Evolutionary conservation across 2,329 filamentous ascomycete species (phyloP).

Genomic region (Fusarium sp.): DNA sequence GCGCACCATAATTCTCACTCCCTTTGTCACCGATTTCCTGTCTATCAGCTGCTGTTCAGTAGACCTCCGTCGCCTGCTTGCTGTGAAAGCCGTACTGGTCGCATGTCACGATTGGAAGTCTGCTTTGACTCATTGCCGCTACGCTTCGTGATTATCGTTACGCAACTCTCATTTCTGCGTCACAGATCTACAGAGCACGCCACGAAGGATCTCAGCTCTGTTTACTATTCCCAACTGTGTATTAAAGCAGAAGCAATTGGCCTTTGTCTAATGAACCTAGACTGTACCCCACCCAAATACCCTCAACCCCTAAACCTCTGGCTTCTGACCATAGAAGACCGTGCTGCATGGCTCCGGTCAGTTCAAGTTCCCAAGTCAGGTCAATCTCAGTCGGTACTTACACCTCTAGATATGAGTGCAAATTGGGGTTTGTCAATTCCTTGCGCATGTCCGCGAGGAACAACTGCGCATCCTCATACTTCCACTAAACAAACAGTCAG

Average conservation of each 20-base stretch:
- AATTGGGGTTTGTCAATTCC: conserved; percentile 7
- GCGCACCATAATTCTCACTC: not conserved
- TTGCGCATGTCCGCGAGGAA: conserved; percentile 20
- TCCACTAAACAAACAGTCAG: not conserved
- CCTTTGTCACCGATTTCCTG: not conserved
- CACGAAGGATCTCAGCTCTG: not conserved
- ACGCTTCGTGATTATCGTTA: not conserved
- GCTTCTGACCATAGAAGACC: conserved; percentile 1
- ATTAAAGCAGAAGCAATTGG: not conserved
- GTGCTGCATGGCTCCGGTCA: not conserved
- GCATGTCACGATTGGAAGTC: not conserved
- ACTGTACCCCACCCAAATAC: not conserved
- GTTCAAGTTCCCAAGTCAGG: not conserved
- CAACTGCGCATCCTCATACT: conserved; percentile 13
- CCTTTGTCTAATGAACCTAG: not conserved
- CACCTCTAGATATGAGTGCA: conserved; percentile 3
- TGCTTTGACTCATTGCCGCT: not conserved
- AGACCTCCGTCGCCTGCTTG: not conserved
- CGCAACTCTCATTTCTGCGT: not conserved
- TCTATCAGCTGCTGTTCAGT: not conserved
- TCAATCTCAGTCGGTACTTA: not conserved
- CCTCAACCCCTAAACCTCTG: not conserved
- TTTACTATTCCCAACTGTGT: fast-evolving
- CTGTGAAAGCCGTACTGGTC: not conserved
- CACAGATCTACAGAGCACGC: not conserved